Base-by-base conservation (phyloP, 2,329 filamentous ascomycete species). In the Phaeosphaeria sp. region DNA sequence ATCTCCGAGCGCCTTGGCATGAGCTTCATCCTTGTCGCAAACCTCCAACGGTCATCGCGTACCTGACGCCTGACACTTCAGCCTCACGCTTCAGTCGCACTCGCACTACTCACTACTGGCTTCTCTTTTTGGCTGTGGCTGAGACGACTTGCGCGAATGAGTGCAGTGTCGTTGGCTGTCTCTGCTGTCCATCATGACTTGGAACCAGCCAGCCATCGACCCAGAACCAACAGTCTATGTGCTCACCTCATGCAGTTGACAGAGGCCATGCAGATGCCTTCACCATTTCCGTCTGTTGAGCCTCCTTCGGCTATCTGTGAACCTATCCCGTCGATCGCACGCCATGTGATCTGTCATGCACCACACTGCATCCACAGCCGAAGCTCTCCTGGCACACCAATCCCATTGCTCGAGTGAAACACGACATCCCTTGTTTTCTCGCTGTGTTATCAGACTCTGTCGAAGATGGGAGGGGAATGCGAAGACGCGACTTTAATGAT, bases 401-500 rank as follows among this genome's bases (percentile, higher is more conserved):
- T 22, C 21, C 30, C 20, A 47, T 39, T 47, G 49, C 42, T 24
- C 18, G 20, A 18, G 27, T 47, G 43, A 48, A 53, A 53, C 51
- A 53, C 33, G 17, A 27, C 36, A 55, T 60, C 61, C 65, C 63
- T 67, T 55, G 46, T 49, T 30, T 48, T 5, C 27, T 40, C 56
- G 44, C 57, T 62, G 57, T 59, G 54, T 40, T 61, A 54, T 60
- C 60, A 55, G 30, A 59, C 57, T 42, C 48, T 51, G 59, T 47
- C 42, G 47, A 42, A 46, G 54, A 30, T 49, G 52, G 49, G 49
- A 58, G 43, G 30, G 56, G 63, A 59, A 63, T 65, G 58, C 55
- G 56, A 59, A 58, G 43, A 64, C 61, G 56, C 60, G 63, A 51
- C 44, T 49, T 48, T 52, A 56, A 61, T 69, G 63, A 59, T 64